phyloP scores from a whole-genome alignment of 305 asterid species.

The Fraxinus sp. region DNA sequence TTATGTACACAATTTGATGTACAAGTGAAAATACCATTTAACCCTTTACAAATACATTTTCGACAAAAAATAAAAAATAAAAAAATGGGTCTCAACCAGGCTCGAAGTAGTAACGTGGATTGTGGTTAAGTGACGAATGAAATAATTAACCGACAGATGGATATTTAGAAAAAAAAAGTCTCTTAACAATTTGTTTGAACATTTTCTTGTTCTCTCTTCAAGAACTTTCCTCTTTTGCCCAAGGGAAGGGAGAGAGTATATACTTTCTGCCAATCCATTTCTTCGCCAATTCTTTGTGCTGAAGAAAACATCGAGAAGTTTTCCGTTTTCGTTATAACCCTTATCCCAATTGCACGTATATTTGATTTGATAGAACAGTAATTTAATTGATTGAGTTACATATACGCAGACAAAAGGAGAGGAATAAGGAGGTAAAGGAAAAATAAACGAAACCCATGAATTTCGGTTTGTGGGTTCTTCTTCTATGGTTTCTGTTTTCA shows the following conservation, averaged over 20 bases:
- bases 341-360: conserved; percentile 25
- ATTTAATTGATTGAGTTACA: conserved; percentile 30
- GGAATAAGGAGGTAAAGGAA: conserved; percentile 34
- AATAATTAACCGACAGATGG: background rate
- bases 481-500: conserved; percentile 9
- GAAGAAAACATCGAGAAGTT: background rate
- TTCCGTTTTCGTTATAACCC: conserved; percentile 18
- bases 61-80: too few relatives aligned
- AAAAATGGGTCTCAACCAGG: background rate
- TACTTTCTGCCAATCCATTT: background rate
- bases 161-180: background rate
- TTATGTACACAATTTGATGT: too few relatives aligned
- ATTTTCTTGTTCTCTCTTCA: background rate
- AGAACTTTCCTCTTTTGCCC: background rate
- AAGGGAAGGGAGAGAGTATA: background rate
- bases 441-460: conserved; percentile 33
- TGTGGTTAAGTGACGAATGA: background rate
- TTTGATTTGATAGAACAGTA: conserved; percentile 22
- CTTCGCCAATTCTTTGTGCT: background rate
- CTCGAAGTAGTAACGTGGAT: background rate
- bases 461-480: conserved; percentile 46
- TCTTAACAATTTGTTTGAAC: background rate
- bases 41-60: too few relatives aligned
- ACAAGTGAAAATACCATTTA: too few relatives aligned
- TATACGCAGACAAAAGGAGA: conserved; percentile 36